phyloP scores from a whole-genome alignment of 2,329 filamentous ascomycete genomes.

The Xylariaceae sp. region DNA sequence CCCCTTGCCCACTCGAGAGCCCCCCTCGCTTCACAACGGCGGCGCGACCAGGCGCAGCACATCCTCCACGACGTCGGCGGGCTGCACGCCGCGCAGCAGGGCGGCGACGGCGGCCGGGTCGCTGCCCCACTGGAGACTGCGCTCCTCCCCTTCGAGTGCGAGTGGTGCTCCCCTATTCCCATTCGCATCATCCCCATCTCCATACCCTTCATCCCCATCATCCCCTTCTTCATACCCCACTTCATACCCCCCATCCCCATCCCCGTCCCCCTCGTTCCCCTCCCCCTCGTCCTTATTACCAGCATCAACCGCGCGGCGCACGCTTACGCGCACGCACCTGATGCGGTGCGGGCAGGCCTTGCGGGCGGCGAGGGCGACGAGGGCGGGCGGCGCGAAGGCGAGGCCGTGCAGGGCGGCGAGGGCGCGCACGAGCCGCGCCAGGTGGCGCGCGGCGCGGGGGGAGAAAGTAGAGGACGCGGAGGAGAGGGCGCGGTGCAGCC shows the following conservation, averaged over 20 bases:
- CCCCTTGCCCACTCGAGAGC: no score
- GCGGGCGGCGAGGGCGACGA: constrained; percentile 72
- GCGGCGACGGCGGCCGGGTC: constrained; percentile 60
- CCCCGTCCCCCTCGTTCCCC: no score
- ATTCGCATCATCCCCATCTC: no score
- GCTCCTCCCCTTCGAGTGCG: constrained; percentile 59
- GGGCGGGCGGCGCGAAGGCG: constrained; percentile 73
- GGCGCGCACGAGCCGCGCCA: constrained; percentile 60
- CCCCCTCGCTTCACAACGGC: constrained; percentile 39
- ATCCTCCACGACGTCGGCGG: constrained; percentile 59
- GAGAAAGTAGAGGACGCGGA: constrained; percentile 68
- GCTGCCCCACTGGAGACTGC: constrained; percentile 92
- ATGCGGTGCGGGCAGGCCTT: constrained; percentile 89
- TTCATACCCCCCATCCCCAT: no score
- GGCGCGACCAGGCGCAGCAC: constrained; percentile 50
- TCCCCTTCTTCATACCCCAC: no score
- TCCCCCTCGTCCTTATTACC: no score
- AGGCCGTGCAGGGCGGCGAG: constrained; percentile 77
- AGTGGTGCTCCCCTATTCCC: no score
- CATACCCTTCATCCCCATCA: no score
- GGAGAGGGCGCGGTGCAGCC: constrained; percentile 75
- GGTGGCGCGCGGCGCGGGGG: constrained; percentile 69
- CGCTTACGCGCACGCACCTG: no score
- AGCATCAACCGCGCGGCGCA: no score
- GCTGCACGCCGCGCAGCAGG: constrained; percentile 54